Evolutionary conservation across 2,329 filamentous ascomycete genomes (phyloP).

Genomic region (Pseudovirgaria hyperparasitica): DNA sequence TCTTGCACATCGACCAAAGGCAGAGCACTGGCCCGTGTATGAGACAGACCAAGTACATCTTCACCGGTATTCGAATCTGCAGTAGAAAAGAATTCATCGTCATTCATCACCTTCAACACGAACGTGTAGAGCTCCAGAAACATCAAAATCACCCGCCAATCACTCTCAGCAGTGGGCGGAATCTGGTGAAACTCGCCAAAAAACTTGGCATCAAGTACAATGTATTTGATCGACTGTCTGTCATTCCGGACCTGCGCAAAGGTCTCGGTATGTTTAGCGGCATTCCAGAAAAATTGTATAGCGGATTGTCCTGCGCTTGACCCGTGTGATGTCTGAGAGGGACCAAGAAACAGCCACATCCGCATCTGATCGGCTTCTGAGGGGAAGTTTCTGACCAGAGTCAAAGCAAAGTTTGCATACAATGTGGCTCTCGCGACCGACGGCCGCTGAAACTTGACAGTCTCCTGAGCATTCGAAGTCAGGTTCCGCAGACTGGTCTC

Average conservation of each 20-base stretch:
- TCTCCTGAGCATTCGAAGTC: constrained; percentile 62
- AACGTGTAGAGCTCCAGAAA: constrained; percentile 94
- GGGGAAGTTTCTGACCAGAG: constrained; percentile 75
- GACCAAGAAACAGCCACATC: constrained; percentile 82
- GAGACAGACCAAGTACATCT: constrained; percentile 28
- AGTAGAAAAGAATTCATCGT: constrained; percentile 77
- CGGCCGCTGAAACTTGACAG: constrained; percentile 40
- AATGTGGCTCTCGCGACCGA: constrained; percentile 51
- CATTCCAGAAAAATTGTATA: constrained; percentile 76
- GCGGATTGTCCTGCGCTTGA: constrained; percentile 41
- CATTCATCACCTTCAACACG: constrained; percentile 82
- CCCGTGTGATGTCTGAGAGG: constrained; percentile 34
- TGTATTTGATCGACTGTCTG: constrained; percentile 41
- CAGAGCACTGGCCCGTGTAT: constrained; percentile 52
- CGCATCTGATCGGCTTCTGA: constrained; percentile 73
- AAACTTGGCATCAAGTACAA: constrained; percentile 37
- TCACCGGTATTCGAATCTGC: constrained; percentile 3
- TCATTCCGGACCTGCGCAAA: constrained; percentile 48
- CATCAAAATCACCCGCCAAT: constrained; percentile 75
- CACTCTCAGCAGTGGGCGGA: constrained; percentile 28
- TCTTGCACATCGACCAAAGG: constrained; percentile 57
- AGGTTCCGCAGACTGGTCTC: constrained; percentile 46
- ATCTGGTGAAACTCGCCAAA: constrained; percentile 25
- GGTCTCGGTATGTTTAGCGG: constrained; percentile 42
- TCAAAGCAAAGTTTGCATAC: constrained; percentile 76